Base-by-base conservation (phyloP, 345 rosid genomes). In the Eucalyptus shirleyi region DNA sequence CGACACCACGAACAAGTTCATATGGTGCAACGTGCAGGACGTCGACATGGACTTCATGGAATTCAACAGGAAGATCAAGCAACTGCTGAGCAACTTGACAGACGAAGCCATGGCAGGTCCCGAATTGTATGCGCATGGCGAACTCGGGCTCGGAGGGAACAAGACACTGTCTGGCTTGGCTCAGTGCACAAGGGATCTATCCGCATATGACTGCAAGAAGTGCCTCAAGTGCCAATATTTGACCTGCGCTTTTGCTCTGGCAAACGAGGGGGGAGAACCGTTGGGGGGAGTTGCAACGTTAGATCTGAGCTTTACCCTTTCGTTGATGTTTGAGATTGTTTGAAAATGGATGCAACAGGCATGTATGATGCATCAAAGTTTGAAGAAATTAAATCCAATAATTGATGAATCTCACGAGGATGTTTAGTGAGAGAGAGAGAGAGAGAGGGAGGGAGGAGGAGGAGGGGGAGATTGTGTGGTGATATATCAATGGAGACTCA, bases 271-370 rank as follows among this genome's bases (percentile, higher is more conserved):
- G 93, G 94, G 44, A 90, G 94, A 67, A 91, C 93, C 87, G 91
- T 93, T 30, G 88, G 92, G 59, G 95, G 93, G 50, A 93, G 94
- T 28, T 93, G 95, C 59, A 93, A 92, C 80, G 88, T 92, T 37
- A 91, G 93, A 89, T 93, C 88, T 80, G 94, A 93, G 91, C 92
- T 92, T 53, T 92, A 93, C 90, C 93, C 93, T 24, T 93, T 93
- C 87, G 90, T 90, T 37, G 67, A 90, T 77, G 88, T 87, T 59
- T 91, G 89, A 69, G 44, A 69, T 34, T 32, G 81, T 69, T 37
- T 34, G 40, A 34, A 4, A 67, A 69, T 34, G 81, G 42, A 69
- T 69, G 44, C 42, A 4, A 5, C 21, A 17, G 21, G 55, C 81
- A 69, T 34, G 81, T 18, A 69, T 69, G 81, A 34, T 17, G 81